Conservation (phyloP, 2,329 filamentous ascomycete genomes). For the Aciculosporium take region DNA sequence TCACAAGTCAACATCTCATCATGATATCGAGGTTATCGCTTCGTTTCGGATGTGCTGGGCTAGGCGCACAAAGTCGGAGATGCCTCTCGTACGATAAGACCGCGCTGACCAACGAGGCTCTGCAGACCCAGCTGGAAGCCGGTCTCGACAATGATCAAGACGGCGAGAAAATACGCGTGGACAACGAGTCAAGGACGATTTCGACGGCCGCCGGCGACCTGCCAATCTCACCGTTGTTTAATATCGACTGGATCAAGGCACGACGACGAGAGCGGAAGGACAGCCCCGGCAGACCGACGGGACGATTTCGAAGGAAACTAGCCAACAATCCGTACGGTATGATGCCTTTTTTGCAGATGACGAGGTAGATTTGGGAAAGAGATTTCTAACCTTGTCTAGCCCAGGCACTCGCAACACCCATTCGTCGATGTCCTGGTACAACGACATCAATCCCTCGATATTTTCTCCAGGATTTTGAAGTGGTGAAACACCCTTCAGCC, state of each 20-base stretch:
- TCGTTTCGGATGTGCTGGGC: conserved; percentile 6
- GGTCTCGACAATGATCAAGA: conserved; percentile 18
- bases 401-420: conserved; percentile 43
- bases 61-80: conserved; percentile 10
- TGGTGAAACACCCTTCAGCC: conserved; percentile 40
- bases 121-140: conserved; percentile 18
- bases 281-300: conserved; percentile 17
- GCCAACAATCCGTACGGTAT: conserved; percentile 50
- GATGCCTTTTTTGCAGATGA: conserved; percentile 4
- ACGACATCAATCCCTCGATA: conserved; percentile 36
- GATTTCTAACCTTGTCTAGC: conserved; percentile 29
- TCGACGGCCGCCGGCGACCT: conserved; percentile 30
- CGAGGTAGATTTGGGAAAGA: neutral
- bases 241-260: conserved; percentile 33
- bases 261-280: conserved; percentile 28
- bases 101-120: conserved; percentile 15
- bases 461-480: conserved; percentile 48
- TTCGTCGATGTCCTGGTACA: conserved; percentile 42
- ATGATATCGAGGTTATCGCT: conserved; percentile 1
- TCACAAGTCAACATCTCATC: neutral
- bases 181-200: conserved; percentile 28
- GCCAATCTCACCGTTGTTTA: conserved; percentile 40
- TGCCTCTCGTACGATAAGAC: conserved; percentile 20
- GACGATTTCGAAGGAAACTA: conserved; percentile 43
- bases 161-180: conserved; percentile 19